Conservation (phyloP, 352 stramenopile genomes). For the Pythium utonaiense region DNA sequence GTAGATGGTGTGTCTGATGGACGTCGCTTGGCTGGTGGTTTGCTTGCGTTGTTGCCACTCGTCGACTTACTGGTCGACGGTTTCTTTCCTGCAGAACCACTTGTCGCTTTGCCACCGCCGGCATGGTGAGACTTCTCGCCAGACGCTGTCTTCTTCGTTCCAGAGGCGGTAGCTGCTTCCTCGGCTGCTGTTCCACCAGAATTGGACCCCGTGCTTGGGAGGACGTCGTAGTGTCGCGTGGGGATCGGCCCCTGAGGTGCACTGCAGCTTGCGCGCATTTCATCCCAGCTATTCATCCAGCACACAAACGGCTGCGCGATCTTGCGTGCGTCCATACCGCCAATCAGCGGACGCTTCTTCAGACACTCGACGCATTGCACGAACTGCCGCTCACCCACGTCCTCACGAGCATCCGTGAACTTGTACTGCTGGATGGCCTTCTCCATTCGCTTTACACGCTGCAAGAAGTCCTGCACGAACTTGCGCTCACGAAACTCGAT, state of each 20-base stretch:
- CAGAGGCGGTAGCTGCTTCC: neutral
- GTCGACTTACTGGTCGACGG: conserved; percentile 4
- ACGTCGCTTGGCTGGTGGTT: conserved; percentile 17
- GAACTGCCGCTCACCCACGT: conserved; percentile 62
- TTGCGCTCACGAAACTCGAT: conserved; percentile 60
- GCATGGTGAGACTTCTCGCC: neutral
- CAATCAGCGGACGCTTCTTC: conserved; percentile 68
- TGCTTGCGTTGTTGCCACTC: conserved; percentile 14
- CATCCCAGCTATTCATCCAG: conserved; percentile 83
- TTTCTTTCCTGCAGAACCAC: conserved; percentile 6
- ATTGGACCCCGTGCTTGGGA: neutral
- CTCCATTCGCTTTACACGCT: conserved; percentile 74
- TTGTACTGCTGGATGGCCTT: conserved; percentile 63
- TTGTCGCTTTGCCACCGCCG: neutral
- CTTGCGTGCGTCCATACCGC: conserved; percentile 68
- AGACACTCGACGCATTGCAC: conserved; percentile 70
- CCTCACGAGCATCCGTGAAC: conserved; percentile 55
- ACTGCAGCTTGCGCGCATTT: conserved; percentile 75
- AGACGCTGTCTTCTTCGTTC: conserved; percentile 16
- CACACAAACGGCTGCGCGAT: conserved; percentile 73
- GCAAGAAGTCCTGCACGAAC: conserved; percentile 61
- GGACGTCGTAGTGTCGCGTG: conserved; percentile 19
- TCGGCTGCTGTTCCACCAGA: conserved; percentile 5
- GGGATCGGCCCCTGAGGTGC: conserved; percentile 46
- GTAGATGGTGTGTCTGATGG: neutral